Percentiles rank a stretch among this genome's conserved stretches.
Evolutionary conservation across 768 basidiomycete species (phyloP).

Genomic region (Russula sp.): DNA sequence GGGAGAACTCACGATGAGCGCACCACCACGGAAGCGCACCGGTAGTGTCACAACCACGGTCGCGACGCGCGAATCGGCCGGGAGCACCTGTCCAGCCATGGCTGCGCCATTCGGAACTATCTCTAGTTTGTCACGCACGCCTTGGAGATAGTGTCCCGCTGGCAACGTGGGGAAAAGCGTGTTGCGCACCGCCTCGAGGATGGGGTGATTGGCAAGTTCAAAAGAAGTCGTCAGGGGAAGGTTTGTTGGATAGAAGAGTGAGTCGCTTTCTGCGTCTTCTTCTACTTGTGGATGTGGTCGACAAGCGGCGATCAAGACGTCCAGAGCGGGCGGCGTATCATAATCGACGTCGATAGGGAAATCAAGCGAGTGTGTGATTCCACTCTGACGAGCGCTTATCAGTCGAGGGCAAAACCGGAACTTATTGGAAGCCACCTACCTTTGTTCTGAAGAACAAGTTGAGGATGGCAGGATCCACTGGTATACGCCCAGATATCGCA

Average conservation of each 20-base stretch:
- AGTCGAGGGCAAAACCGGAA: background rate
- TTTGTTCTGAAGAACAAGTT: conserved; percentile 76
- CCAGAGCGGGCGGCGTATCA: conserved; percentile 68
- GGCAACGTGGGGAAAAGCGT: conserved; percentile 69
- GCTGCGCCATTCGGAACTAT: conserved; percentile 56
- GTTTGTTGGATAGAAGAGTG: conserved; percentile 64
- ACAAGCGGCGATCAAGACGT: conserved; percentile 72
- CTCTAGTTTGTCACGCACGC: conserved; percentile 63
- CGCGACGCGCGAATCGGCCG: conserved; percentile 64
- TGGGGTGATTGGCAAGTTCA: conserved; percentile 76
- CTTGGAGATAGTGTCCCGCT: conserved; percentile 62
- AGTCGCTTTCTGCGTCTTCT: conserved; percentile 49
- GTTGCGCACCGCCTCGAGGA: conserved; percentile 68
- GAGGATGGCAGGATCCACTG: conserved; percentile 59
- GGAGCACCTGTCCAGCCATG: conserved; percentile 49
- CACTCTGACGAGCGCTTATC: conserved; percentile 42
- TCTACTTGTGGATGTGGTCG: conserved; percentile 54
- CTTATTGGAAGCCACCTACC: conserved; percentile 37
- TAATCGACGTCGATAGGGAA: conserved; percentile 77
- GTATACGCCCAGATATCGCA: conserved; percentile 61
- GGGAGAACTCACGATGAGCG: conserved; percentile 49
- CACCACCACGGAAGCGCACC: conserved; percentile 66
- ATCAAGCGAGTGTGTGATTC: conserved; percentile 73
- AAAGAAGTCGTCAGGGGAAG: conserved; percentile 71
- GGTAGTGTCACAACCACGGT: conserved; percentile 72